Percentiles rank a stretch among this genome's conserved stretches.
phyloP scores from a whole-genome alignment of 768 basidiomycete genomes.

The Myochromella boudieri region DNA sequence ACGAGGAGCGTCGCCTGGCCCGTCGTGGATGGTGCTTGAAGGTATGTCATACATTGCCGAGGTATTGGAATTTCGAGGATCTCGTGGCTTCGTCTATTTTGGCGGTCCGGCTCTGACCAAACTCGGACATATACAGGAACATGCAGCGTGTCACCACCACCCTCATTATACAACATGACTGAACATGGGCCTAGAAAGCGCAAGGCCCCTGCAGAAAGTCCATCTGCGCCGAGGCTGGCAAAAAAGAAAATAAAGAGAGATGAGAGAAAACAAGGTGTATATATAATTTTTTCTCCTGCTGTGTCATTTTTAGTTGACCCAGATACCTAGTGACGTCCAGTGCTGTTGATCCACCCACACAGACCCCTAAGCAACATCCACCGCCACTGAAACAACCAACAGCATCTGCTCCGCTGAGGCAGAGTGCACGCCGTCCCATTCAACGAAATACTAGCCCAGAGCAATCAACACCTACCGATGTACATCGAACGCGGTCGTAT shows the following conservation, averaged over 20 bases:
- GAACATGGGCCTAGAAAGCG: background rate
- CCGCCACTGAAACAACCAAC: background rate
- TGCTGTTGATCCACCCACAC: background rate
- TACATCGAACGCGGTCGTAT: background rate
- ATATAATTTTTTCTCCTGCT: background rate
- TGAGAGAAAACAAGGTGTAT: background rate
- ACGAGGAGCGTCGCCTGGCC: background rate
- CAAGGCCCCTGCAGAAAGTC: background rate
- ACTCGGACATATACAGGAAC: background rate
- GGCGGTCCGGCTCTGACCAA: background rate
- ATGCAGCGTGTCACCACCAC: background rate
- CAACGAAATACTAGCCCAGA: slow-evolving; percentile 7
- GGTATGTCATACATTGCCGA: too few relatives aligned
- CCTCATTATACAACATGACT: background rate
- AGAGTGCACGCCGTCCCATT: background rate
- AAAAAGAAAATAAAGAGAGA: background rate
- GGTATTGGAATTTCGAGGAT: too few relatives aligned
- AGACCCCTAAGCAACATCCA: background rate
- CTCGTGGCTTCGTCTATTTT: background rate
- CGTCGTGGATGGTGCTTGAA: background rate
- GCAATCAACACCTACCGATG: background rate
- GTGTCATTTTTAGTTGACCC: background rate
- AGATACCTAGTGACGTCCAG: background rate
- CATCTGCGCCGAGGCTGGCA: background rate
- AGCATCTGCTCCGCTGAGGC: background rate